Base-by-base conservation (phyloP, 2,329 filamentous ascomycete species). In the Talaromyces rugulosus region DNA sequence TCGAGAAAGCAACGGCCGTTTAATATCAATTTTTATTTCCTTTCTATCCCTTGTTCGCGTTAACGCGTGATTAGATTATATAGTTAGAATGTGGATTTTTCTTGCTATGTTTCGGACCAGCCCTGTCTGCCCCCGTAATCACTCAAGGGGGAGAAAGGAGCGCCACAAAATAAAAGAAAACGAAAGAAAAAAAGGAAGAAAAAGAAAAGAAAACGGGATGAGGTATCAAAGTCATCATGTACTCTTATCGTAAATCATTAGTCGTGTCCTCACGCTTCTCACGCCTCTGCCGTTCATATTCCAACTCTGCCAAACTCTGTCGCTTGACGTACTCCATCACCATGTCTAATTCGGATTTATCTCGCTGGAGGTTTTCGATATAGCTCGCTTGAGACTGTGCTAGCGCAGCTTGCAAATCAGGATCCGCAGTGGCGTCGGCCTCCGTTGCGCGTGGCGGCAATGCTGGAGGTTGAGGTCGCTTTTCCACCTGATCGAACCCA, bases 301-400 rank as follows among this genome's bases (percentile, higher is more conserved):
- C 62, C 2, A 55, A 34, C 50, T 66, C 66, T 1, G 63, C 63
- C 50, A 91, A 71, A 72, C 89, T 92, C 77, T 92, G 89, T 78
- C 87, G 89, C 80, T 89, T 90, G 47, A 92, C 83, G 73, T 91
- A 92, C 68, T 92, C 89, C 71, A 93, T 74, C 8, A 92, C 85
- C 62, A 89, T 86, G 61, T 91, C 85, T 71, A 93, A 89, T 70
- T 92, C 89, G 0, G 81, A 84, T 69, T 75, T 80, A 60, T 70
- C 1, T 3, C 86, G 67, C 58, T 82, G 74, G 54, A 80, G 74
- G 30, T 83, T 81, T 58, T 72, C 72, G 74, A 72, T 68, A 71
- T 72, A 67, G 66, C 71, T 69, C 34, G 62, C 61, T 53, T 47
- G 55, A 23, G 63, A 66, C 34, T 62, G 68, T 5, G 59, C 63